Evolutionary conservation across 2,329 filamentous ascomycete genomes (phyloP), one percentile per base, ranked within the genome.

Genomic region (Xenosphaeropsis pyriputrescens): DNA sequence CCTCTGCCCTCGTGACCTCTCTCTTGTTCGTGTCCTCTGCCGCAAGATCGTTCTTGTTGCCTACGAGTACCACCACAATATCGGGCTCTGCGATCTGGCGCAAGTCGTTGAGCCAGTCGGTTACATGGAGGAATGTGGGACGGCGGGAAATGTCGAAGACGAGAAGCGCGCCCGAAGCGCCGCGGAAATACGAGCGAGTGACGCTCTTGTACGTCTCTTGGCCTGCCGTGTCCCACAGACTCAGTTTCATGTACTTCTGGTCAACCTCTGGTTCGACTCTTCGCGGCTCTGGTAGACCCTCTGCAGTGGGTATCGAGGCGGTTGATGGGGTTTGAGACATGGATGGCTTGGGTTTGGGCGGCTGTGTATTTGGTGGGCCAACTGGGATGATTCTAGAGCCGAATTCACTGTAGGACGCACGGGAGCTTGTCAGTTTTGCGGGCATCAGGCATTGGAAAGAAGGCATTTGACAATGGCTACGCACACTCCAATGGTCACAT

Each of bases 171-270:
- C 79, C 79, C 0, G 70, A 75, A 30, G 79, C 78, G 39, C 78
- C 79, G 9, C 75, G 67, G 53, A 82, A 82, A 55, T 82, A 82
- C 38, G 83, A 91, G 39, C 89, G 71, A 7, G 89, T 96, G 41
- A 96, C 91, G 33, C 82, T 89, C 59, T 95, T 95, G 67, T 96
- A 96, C 11, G 86, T 94, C 64, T 96, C 89, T 59, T 96, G 89
- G 18, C 89, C 89, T 13, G 89, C 89, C 1, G 89, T 96, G 56
- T 95, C 89, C 89, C 89, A 96, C 9, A 96, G 67, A 33, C 79
- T 85, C 5, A 94, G 71, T 61, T 94, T 94, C 86, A 94, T 94
- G 63, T 89, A 80, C 52, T 75, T 79, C 57, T 79, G 75, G 19
- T 60, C 62, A 6, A 54, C 50, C 12, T 51, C 44, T n/a, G 41